Conservation (phyloP, 2,329 filamentous ascomycete species). For the Trichothecium roseum region DNA sequence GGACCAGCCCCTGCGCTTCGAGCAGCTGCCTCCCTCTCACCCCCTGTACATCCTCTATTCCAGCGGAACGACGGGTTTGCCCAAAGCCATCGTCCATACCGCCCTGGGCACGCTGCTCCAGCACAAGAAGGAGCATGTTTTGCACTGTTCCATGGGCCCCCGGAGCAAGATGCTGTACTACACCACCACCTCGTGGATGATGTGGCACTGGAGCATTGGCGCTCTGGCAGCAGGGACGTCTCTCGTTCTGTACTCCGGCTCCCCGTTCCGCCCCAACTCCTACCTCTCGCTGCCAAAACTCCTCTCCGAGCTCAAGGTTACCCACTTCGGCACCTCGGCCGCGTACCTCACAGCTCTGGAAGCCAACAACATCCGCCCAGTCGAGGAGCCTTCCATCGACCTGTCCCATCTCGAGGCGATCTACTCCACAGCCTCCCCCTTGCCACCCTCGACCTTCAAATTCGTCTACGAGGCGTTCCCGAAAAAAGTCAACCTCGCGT, state of each 20-base stretch:
- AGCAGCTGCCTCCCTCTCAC: slow-evolving; percentile 72
- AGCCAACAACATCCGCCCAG: slow-evolving; percentile 56
- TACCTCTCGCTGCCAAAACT: slow-evolving; percentile 74
- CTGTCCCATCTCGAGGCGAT: slow-evolving; percentile 66
- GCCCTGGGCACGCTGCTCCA: slow-evolving; percentile 83
- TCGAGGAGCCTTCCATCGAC: slow-evolving; percentile 39
- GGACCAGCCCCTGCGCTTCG: slow-evolving; percentile 47
- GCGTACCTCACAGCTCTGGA: slow-evolving; percentile 90
- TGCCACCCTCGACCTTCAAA: slow-evolving; percentile 85
- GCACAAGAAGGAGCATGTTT: slow-evolving; percentile 90
- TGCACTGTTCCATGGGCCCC: slow-evolving; percentile 73
- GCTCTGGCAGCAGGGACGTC: slow-evolving; percentile 75
- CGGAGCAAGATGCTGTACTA: slow-evolving; percentile 79
- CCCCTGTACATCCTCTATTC: slow-evolving; percentile 92
- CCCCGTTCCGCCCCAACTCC: slow-evolving; percentile 72
- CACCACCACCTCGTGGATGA: slow-evolving; percentile 97
- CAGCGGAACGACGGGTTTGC: slow-evolving; percentile 75
- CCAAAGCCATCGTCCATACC: slow-evolving; percentile 92
- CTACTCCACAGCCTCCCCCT: slow-evolving; percentile 86
- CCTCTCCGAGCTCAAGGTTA: slow-evolving; percentile 71
- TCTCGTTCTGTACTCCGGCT: slow-evolving; percentile 83
- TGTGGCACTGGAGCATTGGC: slow-evolving; percentile 97
- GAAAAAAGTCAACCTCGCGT: slow-evolving; percentile 69
- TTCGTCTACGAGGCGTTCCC: slow-evolving; percentile 86
- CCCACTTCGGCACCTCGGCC: slow-evolving; percentile 89